Conservation (phyloP, 257 asterid species). For the Petrea volubilis region DNA sequence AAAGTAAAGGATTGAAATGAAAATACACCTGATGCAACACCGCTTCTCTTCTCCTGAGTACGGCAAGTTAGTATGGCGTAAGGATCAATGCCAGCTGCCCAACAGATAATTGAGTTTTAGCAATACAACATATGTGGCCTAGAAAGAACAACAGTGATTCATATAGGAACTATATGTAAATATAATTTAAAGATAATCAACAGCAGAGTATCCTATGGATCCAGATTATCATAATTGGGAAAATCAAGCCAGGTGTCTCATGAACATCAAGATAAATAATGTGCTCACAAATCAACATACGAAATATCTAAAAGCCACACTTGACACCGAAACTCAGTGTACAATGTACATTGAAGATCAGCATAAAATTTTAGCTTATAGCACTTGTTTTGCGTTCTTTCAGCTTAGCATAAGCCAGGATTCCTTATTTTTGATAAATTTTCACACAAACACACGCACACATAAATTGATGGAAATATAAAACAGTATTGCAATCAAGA, state of each 20-base stretch:
- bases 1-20: not conserved
- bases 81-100: conserved; percentile 69
- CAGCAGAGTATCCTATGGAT: not conserved
- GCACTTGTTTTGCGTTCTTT: not conserved
- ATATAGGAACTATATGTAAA: not conserved
- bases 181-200: not conserved
- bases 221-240: too few relatives aligned
- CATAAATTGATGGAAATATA: not conserved
- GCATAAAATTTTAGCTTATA: not conserved
- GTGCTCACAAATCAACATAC: not conserved
- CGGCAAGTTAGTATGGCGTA: conserved; percentile 61
- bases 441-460: not conserved
- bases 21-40: conserved; percentile 60
- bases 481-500: not conserved
- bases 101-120: too few relatives aligned
- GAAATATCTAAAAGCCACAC: not conserved
- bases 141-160: not conserved
- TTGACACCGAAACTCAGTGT: too few relatives aligned
- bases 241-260: not conserved
- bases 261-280: not conserved
- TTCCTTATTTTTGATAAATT: not conserved
- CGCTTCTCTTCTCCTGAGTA: conserved; percentile 83
- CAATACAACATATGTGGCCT: not conserved
- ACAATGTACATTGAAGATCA: not conserved
- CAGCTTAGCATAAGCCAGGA: not conserved